Conservation (phyloP, 2,329 filamentous ascomycete genomes). For the Alternaria sp. region DNA sequence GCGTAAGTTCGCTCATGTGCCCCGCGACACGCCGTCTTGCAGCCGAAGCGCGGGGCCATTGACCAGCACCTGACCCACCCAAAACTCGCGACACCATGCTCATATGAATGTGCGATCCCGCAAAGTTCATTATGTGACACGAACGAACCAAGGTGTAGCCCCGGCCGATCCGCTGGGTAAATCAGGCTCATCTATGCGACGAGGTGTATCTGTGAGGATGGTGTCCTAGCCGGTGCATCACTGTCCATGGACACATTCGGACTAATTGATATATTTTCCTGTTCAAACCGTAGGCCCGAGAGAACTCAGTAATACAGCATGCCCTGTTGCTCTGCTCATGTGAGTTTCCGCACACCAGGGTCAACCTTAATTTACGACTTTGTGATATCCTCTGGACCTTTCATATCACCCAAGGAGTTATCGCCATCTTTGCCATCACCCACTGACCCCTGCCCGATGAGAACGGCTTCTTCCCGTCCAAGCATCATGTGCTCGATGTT, state of each 20-base stretch:
- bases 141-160: background rate
- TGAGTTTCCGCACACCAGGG: background rate
- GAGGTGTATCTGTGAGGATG: background rate
- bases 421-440: conserved; percentile 12
- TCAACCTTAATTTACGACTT: background rate
- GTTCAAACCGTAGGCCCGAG: background rate
- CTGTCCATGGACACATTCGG: background rate
- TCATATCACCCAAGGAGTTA: conserved; percentile 3
- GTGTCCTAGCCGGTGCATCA: background rate
- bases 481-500: conserved; percentile 66
- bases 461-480: conserved; percentile 46
- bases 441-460: conserved; percentile 42
- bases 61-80: background rate
- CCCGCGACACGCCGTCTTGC: background rate
- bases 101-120: rapidly evolving
- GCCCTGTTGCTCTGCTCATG: background rate
- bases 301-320: background rate
- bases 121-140: background rate
- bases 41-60: background rate
- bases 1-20: background rate
- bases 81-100: background rate
- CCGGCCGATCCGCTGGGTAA: background rate
- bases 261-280: background rate
- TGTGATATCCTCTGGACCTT: background rate
- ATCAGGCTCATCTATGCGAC: background rate